Evolutionary conservation across 2,329 filamentous ascomycete genomes (phyloP).

Genomic region (Zopfia rhizophila): DNA sequence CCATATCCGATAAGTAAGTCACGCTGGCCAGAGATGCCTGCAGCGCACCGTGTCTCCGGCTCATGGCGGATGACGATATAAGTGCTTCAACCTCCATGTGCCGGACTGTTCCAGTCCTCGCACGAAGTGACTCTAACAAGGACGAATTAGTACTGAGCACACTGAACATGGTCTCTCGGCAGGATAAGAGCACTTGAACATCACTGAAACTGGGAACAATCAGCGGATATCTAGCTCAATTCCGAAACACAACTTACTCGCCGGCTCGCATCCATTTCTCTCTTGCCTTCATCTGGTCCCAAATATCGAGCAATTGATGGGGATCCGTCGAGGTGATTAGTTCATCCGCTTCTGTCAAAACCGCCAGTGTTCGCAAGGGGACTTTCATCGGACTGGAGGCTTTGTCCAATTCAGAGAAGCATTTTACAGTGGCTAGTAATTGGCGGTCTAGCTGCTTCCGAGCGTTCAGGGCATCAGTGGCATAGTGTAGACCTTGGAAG

Average conservation of each 20-base stretch:
- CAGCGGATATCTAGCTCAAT: conserved; percentile 25
- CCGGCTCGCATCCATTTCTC: conserved; percentile 84
- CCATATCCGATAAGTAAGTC: conserved; percentile 82
- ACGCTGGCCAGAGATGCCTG: conserved; percentile 90
- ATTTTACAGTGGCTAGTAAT: conserved; percentile 58
- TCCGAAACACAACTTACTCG: conserved; percentile 65
- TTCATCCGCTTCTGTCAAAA: conserved; percentile 84
- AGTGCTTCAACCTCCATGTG: conserved; percentile 81
- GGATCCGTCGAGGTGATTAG: conserved; percentile 70
- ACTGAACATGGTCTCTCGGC: conserved; percentile 83
- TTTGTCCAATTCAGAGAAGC: conserved; percentile 35
- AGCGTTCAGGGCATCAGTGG: conserved; percentile 66
- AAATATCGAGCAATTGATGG: conserved; percentile 69
- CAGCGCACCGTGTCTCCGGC: conserved; percentile 80
- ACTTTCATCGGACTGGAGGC: conserved; percentile 37
- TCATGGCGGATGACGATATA: conserved; percentile 77
- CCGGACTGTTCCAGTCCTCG: conserved; percentile 72
- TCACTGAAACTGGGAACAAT: conserved; percentile 73
- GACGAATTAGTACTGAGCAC: conserved; percentile 76
- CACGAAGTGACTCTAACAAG: conserved; percentile 68
- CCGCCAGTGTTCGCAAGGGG: conserved; percentile 64
- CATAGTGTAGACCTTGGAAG: conserved; percentile 80
- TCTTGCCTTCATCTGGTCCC: conserved; percentile 72
- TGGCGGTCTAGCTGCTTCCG: conserved; percentile 71
- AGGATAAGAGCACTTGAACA: conserved; percentile 82